These are phyloP conservation scores for Boletus tomentosulus DNA, from an alignment of 768 basidiomycete genomes.

Conservation along the genomic window DNA sequence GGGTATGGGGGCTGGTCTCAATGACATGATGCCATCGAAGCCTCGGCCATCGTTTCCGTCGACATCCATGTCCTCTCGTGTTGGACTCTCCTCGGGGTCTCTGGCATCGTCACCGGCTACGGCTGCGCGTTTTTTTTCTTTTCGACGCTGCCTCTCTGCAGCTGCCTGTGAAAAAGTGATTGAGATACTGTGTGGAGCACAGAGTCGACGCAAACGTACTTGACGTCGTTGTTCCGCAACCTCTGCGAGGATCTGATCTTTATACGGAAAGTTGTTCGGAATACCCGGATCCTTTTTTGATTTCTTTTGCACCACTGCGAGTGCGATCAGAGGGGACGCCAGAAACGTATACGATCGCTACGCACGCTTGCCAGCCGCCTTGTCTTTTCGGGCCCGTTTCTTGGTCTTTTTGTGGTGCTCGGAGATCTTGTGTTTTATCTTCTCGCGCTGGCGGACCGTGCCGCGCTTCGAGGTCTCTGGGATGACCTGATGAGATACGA, in stretches of 20 bases:
- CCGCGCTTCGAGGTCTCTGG: conserved; percentile 82
- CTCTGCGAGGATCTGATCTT: conserved; percentile 91
- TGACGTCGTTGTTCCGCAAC: conserved; percentile 74
- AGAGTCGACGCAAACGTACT: conserved; percentile 34
- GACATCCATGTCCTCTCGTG: conserved; percentile 26
- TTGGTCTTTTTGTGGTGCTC: conserved; percentile 75
- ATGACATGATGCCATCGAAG: conserved; percentile 38
- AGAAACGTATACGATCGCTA: background rate
- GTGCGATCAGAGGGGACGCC: background rate
- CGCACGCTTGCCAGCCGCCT: conserved; percentile 82
- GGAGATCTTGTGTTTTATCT: conserved; percentile 67
- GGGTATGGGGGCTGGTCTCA: conserved; percentile 7
- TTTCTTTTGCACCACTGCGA: conserved; percentile 38
- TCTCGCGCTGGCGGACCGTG: conserved; percentile 68
- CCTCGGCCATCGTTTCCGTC: conserved; percentile 27
- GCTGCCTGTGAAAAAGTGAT: conserved; percentile 46
- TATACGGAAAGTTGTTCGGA: conserved; percentile 90
- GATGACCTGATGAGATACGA: background rate
- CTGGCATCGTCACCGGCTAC: conserved; percentile 28
- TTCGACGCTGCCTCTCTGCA: conserved; percentile 70
- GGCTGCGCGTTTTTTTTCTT: conserved; percentile 57
- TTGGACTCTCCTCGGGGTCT: conserved; percentile 22
- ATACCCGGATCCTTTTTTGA: conserved; percentile 83
- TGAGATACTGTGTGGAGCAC: background rate
- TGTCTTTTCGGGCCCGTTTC: conserved; percentile 68